These are phyloP conservation scores for Protostelium mycophagum DNA, from an alignment of 78 protist genomes.

Conservation along the genomic window DNA sequence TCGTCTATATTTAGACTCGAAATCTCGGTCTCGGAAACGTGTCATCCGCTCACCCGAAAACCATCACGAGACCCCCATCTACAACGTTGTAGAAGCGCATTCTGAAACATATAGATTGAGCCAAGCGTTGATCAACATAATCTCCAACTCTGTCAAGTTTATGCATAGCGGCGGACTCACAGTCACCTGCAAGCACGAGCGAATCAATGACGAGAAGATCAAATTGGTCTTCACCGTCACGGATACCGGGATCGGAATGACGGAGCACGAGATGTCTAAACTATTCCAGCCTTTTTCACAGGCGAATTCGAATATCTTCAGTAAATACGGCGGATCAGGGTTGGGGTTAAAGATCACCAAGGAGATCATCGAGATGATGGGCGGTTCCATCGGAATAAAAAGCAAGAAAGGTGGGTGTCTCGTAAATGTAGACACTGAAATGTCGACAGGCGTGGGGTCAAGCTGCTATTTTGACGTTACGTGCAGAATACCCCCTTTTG, in stretches of 20 bases:
- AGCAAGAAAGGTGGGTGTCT: constrained; percentile 14
- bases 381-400: constrained; percentile 46
- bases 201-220: constrained; percentile 34
- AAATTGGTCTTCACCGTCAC: constrained; percentile 41
- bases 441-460: neutral
- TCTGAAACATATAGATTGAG: constrained; percentile 3
- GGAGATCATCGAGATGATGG: constrained; percentile 54
- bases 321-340: constrained; percentile 68
- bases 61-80: too few relatives aligned
- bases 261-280: constrained; percentile 15
- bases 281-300: constrained; percentile 66
- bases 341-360: constrained; percentile 59
- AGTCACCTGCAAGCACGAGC: constrained; percentile 18
- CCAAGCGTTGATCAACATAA: constrained; percentile 36
- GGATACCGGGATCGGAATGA: constrained; percentile 77
- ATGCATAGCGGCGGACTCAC: constrained; percentile 38
- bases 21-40: too few relatives aligned
- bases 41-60: too few relatives aligned
- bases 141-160: constrained; percentile 56
- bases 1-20: too few relatives aligned
- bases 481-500: neutral
- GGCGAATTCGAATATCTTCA: neutral
- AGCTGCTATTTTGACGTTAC: neutral
- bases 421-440: neutral
- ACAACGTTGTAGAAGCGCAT: too few relatives aligned